Evolutionary conservation across 2,329 filamentous ascomycete genomes (phyloP).

Genomic region (Diplocarpon rosae): DNA sequence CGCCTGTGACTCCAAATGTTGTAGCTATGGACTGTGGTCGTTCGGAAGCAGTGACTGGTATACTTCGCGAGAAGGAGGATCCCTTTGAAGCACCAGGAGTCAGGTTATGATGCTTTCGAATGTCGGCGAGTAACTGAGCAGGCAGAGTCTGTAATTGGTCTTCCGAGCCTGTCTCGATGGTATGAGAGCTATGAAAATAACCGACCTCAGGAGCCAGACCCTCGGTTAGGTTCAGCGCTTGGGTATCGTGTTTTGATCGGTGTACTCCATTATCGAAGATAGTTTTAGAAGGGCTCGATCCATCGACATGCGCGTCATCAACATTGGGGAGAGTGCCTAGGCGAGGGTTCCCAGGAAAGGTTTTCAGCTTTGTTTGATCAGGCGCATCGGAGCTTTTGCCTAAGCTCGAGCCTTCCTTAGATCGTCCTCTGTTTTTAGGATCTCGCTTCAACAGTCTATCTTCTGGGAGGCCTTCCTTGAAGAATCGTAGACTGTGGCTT

Average conservation of each 20-base stretch:
- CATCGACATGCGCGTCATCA: not conserved
- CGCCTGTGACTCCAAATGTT: slow-evolving; percentile 1
- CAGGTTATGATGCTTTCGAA: slow-evolving; percentile 25
- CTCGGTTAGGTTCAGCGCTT: slow-evolving; percentile 9
- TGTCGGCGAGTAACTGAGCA: slow-evolving; percentile 24
- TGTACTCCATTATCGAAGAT: not conserved
- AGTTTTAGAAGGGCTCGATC: not conserved
- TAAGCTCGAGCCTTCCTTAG: slow-evolving; percentile 20
- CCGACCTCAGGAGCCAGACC: slow-evolving; percentile 18
- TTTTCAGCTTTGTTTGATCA: slow-evolving; percentile 5
- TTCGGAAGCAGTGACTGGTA: slow-evolving; percentile 24
- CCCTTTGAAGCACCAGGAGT: slow-evolving; percentile 23
- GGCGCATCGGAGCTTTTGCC: slow-evolving; percentile 9
- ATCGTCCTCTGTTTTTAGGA: slow-evolving; percentile 23
- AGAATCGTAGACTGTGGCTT: slow-evolving; percentile 55
- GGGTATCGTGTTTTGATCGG: not conserved
- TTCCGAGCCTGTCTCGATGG: slow-evolving; percentile 11
- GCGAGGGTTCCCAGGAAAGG: not conserved
- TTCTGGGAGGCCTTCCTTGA: slow-evolving; percentile 53
- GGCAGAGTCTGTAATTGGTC: slow-evolving; percentile 21
- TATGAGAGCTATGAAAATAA: slow-evolving; percentile 20
- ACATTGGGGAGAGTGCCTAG: not conserved
- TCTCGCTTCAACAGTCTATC: slow-evolving; percentile 46
- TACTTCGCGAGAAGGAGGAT: slow-evolving; percentile 26
- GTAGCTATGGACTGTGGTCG: slow-evolving; percentile 11